Evolutionary conservation across 2,329 filamentous ascomycete genomes (phyloP), one percentile per base, ranked within the genome.

Genomic region (Phialophora tarda): DNA sequence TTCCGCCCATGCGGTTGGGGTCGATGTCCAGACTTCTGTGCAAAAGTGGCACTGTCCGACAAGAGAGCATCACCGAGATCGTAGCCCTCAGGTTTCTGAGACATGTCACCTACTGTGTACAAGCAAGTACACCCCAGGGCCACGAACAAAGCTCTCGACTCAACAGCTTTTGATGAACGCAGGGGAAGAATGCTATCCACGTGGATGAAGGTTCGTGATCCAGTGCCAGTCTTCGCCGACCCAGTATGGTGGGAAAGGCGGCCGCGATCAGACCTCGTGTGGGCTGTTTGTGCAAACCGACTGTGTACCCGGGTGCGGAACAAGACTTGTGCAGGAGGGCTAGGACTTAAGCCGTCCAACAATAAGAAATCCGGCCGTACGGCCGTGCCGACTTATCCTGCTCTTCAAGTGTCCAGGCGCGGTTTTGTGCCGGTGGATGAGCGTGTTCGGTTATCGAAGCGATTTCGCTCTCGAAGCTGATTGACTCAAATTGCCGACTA

Each of bases 361-460:
- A 50, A 38, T 2, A n/a, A 26, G 51, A 50, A 23, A 50, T 56
- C 21, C 48, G 23, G 48, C 48, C 47, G n/a, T 26, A 56, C 38
- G 34, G 44, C 63, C 63, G 63, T 65, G 63, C 63, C 63, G 63
- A 65, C 34, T 65, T 63, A 63, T 63, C 61, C 61, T 63, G 53
- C 32, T 55, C 56, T 28, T 34, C 21, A 34, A 17, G 54, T 53
- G 24, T 34, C 32, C 11, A 24, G 6, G 48, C 21, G 61, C 26
- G 32, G 23, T 12, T 50, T 26, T 47, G 57, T 62, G 48, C 59
- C 50, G 57, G 57, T 59, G 57, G 53, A 57, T 38, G 24, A 53
- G 59, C 59, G 48, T 38, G 47, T n/a, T 61, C 30, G 59, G 47
- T 21, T 61, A 61, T 61, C 23, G 24, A 24, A 62, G 28, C 38